These are phyloP conservation scores for Mycena vitilis DNA, from an alignment of 768 basidiomycete genomes.

Conservation along the genomic window DNA sequence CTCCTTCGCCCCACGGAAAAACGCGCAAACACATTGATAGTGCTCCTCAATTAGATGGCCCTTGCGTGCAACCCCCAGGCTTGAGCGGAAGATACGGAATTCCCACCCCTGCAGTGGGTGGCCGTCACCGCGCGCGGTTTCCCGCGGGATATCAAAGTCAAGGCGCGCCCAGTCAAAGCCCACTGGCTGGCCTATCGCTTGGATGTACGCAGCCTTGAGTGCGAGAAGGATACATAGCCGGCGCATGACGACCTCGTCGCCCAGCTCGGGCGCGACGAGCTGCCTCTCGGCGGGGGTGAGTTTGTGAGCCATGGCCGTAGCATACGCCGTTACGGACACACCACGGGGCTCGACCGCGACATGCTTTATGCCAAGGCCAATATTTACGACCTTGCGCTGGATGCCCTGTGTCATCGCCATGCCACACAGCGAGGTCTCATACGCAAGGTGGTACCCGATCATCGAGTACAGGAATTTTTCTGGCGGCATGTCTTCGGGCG, in stretches of 20 bases:
- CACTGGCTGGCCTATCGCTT: conserved; percentile 83
- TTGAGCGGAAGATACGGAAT: conserved; percentile 82
- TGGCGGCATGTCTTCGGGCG: conserved; percentile 69
- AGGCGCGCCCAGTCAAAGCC: conserved; percentile 87
- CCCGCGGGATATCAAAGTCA: conserved; percentile 78
- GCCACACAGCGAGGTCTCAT: conserved; percentile 74
- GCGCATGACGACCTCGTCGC: conserved; percentile 75
- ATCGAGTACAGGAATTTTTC: conserved; percentile 75
- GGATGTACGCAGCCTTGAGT: conserved; percentile 85
- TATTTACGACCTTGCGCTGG: conserved; percentile 79
- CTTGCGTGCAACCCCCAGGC: conserved; percentile 73
- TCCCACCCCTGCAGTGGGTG: conserved; percentile 86
- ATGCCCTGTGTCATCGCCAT: conserved; percentile 89
- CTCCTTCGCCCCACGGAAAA: conserved; percentile 75
- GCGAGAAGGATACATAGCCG: conserved; percentile 83
- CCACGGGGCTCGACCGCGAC: conserved; percentile 71
- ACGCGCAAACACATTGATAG: conserved; percentile 83
- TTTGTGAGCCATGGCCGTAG: conserved; percentile 78
- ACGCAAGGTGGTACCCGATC: conserved; percentile 83
- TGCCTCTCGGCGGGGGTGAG: conserved; percentile 58
- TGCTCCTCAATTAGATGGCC: conserved; percentile 70
- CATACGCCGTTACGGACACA: conserved; percentile 67
- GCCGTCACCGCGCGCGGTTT: conserved; percentile 73
- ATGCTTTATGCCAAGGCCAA: conserved; percentile 82
- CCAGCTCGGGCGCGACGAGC: conserved; percentile 61